These are phyloP conservation scores for Chrysoporthe austroafricana DNA, from an alignment of 2,329 filamentous ascomycete genomes.

Conservation along the genomic window DNA sequence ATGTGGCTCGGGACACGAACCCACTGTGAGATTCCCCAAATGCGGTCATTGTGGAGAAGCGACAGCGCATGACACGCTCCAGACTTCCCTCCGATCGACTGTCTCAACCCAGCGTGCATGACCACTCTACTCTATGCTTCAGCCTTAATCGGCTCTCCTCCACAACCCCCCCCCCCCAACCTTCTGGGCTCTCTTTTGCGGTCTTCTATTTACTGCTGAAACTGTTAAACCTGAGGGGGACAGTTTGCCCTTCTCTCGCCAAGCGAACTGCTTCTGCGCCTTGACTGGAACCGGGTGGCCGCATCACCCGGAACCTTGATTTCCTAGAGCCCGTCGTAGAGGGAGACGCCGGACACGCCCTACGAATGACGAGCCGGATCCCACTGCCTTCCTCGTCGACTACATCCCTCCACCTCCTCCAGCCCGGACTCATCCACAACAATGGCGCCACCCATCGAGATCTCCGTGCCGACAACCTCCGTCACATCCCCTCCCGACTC, in stretches of 20 bases:
- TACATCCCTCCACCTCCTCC: background rate
- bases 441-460: conserved; percentile 69
- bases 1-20: background rate
- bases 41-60: conserved; percentile 23
- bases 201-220: background rate
- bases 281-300: background rate
- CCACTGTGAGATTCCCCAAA: conserved; percentile 8
- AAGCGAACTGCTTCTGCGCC: conserved; percentile 1
- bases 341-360: background rate
- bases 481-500: conserved; percentile 52
- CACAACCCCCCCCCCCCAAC: background rate
- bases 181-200: background rate
- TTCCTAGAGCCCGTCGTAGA: background rate
- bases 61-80: conserved; percentile 17
- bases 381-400: too few relatives aligned
- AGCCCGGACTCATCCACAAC: background rate
- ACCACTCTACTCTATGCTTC: background rate
- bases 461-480: conserved; percentile 70
- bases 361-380: background rate
- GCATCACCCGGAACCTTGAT: background rate
- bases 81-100: background rate
- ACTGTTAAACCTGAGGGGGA: background rate
- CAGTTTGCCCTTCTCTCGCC: background rate
- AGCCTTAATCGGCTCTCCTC: background rate
- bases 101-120: conserved; percentile 1